Conservation (phyloP, 1,284 basidiomycete genomes). For the Tilletia indica region DNA sequence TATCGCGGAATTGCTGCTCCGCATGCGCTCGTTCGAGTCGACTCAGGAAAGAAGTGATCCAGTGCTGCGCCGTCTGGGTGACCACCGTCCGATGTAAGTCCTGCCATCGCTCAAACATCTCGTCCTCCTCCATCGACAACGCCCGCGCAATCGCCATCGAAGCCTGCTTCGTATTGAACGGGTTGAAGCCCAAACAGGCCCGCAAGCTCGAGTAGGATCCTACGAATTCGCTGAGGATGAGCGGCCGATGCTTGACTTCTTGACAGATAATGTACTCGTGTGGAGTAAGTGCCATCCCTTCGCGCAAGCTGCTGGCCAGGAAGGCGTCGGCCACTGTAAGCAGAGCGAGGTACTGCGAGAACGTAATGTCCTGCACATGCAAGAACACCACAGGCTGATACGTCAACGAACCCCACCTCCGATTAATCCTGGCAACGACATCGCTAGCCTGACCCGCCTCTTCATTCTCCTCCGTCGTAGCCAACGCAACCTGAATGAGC, state of each 20-base stretch:
- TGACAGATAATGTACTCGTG: slow-evolving; percentile 75
- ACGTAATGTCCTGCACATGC: slow-evolving; percentile 81
- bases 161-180: slow-evolving; percentile 57
- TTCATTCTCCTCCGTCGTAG: slow-evolving; percentile 76
- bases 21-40: slow-evolving; percentile 50
- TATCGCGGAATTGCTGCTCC: slow-evolving; percentile 46
- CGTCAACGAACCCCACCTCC: slow-evolving; percentile 74
- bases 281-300: slow-evolving; percentile 80
- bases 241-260: slow-evolving; percentile 65
- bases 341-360: slow-evolving; percentile 78
- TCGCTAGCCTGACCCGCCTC: slow-evolving; percentile 72
- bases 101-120: slow-evolving; percentile 74
- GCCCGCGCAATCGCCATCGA: slow-evolving; percentile 73
- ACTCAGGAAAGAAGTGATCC: slow-evolving; percentile 73
- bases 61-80: slow-evolving; percentile 81
- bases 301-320: slow-evolving; percentile 75
- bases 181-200: slow-evolving; percentile 79
- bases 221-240: slow-evolving; percentile 74
- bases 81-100: slow-evolving; percentile 80
- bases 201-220: slow-evolving; percentile 82
- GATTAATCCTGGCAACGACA: slow-evolving; percentile 76
- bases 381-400: slow-evolving; percentile 85
- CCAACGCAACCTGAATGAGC: slow-evolving; percentile 80
- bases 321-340: slow-evolving; percentile 83
- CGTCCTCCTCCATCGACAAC: slow-evolving; percentile 72